phyloP scores from a whole-genome alignment of 495 filamentous ascomycete species.

The Penicillium samsonianum region DNA sequence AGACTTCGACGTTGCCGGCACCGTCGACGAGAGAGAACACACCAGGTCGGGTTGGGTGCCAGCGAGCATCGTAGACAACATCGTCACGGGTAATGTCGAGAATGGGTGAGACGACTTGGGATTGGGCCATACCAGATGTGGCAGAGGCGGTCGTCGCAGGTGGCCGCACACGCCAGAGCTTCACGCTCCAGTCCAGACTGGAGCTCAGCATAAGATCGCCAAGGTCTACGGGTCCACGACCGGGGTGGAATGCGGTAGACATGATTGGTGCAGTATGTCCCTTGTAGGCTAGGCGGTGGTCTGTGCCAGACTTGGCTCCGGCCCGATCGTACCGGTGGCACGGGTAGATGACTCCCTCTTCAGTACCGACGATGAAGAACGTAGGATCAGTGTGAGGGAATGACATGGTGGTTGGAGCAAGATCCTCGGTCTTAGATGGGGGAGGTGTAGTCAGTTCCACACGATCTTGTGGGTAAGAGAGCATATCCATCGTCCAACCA shows the following conservation, averaged over 20 bases:
- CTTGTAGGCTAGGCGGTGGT: conserved; percentile 77
- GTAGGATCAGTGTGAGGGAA: conserved; percentile 96
- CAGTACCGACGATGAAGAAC: conserved; percentile 94
- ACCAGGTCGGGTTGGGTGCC: conserved; percentile 88
- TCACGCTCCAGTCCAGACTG: conserved; percentile 93
- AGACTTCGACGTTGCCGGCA: conserved; percentile 88
- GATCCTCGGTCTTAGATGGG: conserved; percentile 87
- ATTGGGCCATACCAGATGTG: conserved; percentile 40
- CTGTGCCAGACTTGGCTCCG: conserved; percentile 92
- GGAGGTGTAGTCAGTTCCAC: conserved; percentile 83
- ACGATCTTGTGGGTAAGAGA: conserved; percentile 90
- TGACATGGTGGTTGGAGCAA: conserved; percentile 93
- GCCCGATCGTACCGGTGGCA: conserved; percentile 97
- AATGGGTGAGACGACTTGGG: conserved; percentile 63
- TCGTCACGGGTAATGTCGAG: conserved; percentile 91
- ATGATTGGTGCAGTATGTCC: conserved; percentile 94
- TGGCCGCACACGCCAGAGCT: conserved; percentile 90
- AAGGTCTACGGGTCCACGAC: conserved; percentile 87
- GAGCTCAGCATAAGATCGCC: conserved; percentile 87
- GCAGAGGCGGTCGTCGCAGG: conserved; percentile 52
- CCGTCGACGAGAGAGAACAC: conserved; percentile 95
- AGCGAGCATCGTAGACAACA: conserved; percentile 91
- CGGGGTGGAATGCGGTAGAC: conserved; percentile 93
- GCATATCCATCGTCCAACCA: conserved; percentile 96
- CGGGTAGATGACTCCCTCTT: conserved; percentile 93